These are phyloP conservation scores for Vitis rupestris DNA, from an alignment of 164 flowering plant species.

Conservation along the genomic window DNA sequence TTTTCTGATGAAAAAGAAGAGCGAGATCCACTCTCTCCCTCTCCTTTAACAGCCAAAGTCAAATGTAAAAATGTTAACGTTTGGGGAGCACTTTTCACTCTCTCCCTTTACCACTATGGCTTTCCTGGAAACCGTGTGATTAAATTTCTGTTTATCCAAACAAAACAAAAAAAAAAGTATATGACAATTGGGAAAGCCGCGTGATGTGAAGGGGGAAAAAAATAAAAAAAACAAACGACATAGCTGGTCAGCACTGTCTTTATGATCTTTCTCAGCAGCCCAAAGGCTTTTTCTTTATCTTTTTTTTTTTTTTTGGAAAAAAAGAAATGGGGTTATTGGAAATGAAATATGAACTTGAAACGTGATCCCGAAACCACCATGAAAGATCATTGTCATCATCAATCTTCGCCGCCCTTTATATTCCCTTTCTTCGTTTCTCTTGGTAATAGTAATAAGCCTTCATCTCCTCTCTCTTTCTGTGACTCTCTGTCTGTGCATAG, in stretches of 20 bases:
- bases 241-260: constrained; percentile 34
- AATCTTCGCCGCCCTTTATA: neutral
- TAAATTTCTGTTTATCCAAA: neutral
- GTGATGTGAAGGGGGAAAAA: neutral
- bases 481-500: neutral
- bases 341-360: neutral
- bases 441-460: neutral
- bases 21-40: too few relatives aligned
- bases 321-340: neutral
- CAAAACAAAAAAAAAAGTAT: neutral
- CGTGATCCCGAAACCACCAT: neutral
- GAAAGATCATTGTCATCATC: neutral
- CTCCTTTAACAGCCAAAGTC: too few relatives aligned
- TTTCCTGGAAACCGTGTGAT: neutral
- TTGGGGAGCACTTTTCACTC: too few relatives aligned
- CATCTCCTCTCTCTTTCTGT: neutral
- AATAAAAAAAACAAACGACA: neutral
- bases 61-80: too few relatives aligned
- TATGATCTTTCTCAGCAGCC: constrained; percentile 31
- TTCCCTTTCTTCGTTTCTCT: neutral
- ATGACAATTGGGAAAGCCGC: neutral
- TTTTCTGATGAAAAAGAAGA: too few relatives aligned
- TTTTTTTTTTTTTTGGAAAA: too few relatives aligned
- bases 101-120: neutral
- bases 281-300: neutral